Conservation (phyloP, 2,329 filamentous ascomycete species). For the Cordyceps tenuipes region DNA sequence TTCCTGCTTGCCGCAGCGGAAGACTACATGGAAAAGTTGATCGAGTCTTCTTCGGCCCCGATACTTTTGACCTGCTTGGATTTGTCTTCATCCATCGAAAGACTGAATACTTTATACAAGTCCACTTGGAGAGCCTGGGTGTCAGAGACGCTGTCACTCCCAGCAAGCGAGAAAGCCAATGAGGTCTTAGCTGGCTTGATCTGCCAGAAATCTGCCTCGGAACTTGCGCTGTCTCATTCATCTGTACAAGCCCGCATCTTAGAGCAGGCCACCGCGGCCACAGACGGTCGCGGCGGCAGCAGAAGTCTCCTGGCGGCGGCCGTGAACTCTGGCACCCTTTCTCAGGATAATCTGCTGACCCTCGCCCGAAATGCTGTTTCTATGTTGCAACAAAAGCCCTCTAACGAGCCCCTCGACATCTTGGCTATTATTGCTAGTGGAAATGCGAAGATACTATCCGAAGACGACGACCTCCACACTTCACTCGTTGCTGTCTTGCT, state of each 20-base stretch:
- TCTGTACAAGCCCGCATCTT: conserved; percentile 41
- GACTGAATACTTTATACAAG: conserved; percentile 28
- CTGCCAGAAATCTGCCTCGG: conserved; percentile 32
- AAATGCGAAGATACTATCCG: conserved; percentile 34
- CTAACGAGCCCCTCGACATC: conserved; percentile 39
- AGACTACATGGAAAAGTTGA: conserved; percentile 47
- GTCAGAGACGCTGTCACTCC: conserved; percentile 30
- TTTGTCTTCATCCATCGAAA: conserved; percentile 38
- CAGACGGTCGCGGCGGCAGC: conserved; percentile 31
- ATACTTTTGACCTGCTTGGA: conserved; percentile 60
- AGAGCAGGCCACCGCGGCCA: conserved; percentile 30
- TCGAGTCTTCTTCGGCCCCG: conserved; percentile 60
- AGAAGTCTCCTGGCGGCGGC: conserved; percentile 37
- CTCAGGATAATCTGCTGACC: conserved; percentile 24
- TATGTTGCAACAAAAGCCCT: conserved; percentile 24
- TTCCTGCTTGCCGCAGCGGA: conserved; percentile 43
- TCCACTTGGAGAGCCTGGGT: conserved; percentile 38
- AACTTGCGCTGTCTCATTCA: conserved; percentile 29
- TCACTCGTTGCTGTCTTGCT: conserved; percentile 45
- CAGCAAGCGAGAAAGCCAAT: conserved; percentile 17
- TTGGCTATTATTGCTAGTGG: conserved; percentile 30
- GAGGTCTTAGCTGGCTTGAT: conserved; percentile 37
- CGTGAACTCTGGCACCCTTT: conserved; percentile 34
- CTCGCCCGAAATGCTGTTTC: conserved; percentile 28
- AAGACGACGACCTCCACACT: conserved; percentile 39